These are phyloP conservation scores for Vigna unguiculata DNA, from an alignment of 306 rosid species.

Conservation along the genomic window DNA sequence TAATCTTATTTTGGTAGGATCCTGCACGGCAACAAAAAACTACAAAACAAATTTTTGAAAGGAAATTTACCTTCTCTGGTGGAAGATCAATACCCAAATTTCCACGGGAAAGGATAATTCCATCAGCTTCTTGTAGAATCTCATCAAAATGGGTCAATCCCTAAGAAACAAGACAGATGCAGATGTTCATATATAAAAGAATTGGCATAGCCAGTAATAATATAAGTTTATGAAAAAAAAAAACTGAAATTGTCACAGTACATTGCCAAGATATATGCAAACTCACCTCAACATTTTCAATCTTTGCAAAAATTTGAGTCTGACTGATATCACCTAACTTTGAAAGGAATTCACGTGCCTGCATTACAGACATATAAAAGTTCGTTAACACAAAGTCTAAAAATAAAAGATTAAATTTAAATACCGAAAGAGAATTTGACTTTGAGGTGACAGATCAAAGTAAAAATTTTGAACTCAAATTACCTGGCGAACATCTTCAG, in stretches of 20 bases:
- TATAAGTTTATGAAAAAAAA: slow-evolving; percentile 9
- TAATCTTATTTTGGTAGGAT: slow-evolving; percentile 14
- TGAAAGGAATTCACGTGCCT: slow-evolving; percentile 94
- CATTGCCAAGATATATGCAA: slow-evolving; percentile 31
- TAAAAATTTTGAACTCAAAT: slow-evolving; percentile 37
- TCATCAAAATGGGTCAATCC: slow-evolving; percentile 95
- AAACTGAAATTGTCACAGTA: background rate
- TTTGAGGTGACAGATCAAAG: slow-evolving; percentile 32
- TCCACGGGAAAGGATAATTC: slow-evolving; percentile 91
- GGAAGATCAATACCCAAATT: slow-evolving; percentile 97
- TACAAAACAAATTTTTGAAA: slow-evolving; percentile 22
- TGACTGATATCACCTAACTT: slow-evolving; percentile 71
- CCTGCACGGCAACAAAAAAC: slow-evolving; percentile 24
- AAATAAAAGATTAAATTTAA: slow-evolving; percentile 22
- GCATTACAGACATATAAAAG: slow-evolving; percentile 40
- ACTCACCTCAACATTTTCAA: slow-evolving; percentile 86
- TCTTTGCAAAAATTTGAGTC: slow-evolving; percentile 94
- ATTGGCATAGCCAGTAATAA: slow-evolving; percentile 26
- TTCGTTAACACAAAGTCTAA: slow-evolving; percentile 19
- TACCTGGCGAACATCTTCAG: slow-evolving; percentile 89
- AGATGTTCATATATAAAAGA: background rate
- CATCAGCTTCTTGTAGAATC: slow-evolving; percentile 94
- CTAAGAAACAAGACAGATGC: slow-evolving; percentile 50
- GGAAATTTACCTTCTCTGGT: slow-evolving; percentile 83
- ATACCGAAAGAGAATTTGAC: slow-evolving; percentile 12